Evolutionary conservation across 306 rosid genomes (phyloP).

Genomic region (Trifolium pratense): DNA sequence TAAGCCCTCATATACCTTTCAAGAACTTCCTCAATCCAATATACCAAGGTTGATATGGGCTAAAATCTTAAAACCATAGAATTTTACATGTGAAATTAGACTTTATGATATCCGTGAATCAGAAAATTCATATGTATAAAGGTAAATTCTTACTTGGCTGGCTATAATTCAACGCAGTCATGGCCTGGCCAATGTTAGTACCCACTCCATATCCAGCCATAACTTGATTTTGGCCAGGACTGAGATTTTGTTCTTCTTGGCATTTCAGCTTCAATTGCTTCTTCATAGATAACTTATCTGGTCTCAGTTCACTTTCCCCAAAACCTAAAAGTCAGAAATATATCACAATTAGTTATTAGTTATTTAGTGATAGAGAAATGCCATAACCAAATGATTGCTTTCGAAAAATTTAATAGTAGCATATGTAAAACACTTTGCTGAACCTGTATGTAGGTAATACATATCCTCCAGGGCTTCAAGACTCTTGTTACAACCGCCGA

Average conservation of each 20-base stretch:
- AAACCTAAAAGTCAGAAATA: slow-evolving; percentile 66
- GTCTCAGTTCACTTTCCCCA: slow-evolving; percentile 75
- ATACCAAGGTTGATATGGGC: slow-evolving; percentile 17
- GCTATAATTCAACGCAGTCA: slow-evolving; percentile 50
- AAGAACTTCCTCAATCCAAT: slow-evolving; percentile 37
- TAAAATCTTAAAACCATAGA: slow-evolving; percentile 1
- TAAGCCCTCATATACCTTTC: slow-evolving; percentile 9
- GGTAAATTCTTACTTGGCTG: slow-evolving; percentile 61
- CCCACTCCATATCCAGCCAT: slow-evolving; percentile 60
- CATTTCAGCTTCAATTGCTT: slow-evolving; percentile 94
- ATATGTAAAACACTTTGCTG: slow-evolving; percentile 33
- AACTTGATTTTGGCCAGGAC: slow-evolving; percentile 58
- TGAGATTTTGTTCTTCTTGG: slow-evolving; percentile 83
- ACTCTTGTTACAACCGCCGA: slow-evolving; percentile 95
- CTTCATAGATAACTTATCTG: slow-evolving; percentile 85
- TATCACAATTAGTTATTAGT: slow-evolving; percentile 34
- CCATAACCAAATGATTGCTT: slow-evolving; percentile 30
- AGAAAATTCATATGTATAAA: slow-evolving; percentile 13
- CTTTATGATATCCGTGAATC: slow-evolving; percentile 20
- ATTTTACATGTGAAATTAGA: slow-evolving; percentile 17
- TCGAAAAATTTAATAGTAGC: slow-evolving; percentile 10
- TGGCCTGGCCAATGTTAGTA: slow-evolving; percentile 55
- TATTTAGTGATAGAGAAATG: slow-evolving; percentile 34
- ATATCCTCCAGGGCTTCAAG: slow-evolving; percentile 96
- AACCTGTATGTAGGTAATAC: slow-evolving; percentile 93